Evolutionary conservation across 768 basidiomycete genomes (phyloP).

Genomic region (Russula earlei): DNA sequence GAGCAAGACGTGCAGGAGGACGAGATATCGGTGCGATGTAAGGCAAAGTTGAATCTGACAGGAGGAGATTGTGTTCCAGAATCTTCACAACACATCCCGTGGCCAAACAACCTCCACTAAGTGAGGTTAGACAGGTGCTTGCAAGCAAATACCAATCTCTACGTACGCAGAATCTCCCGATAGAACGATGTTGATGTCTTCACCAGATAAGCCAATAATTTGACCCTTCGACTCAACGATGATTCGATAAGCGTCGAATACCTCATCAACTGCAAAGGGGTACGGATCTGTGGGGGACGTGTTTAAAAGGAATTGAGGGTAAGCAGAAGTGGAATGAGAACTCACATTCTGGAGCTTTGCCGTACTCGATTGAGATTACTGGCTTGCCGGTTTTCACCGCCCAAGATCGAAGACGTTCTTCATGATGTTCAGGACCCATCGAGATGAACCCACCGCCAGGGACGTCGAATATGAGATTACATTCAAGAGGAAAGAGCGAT

Average conservation of each 20-base stretch:
- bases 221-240: constrained; percentile 73
- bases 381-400: constrained; percentile 68
- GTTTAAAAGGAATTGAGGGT: not conserved
- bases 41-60: constrained; percentile 14
- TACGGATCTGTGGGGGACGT: constrained; percentile 63
- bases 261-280: constrained; percentile 92
- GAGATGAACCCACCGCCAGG: constrained; percentile 97
- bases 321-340: not conserved
- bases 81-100: constrained; percentile 79
- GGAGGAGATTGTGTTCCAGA: constrained; percentile 48
- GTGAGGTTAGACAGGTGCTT: constrained; percentile 13
- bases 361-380: constrained; percentile 84
- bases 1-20: constrained; percentile 41
- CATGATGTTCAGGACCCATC: constrained; percentile 94
- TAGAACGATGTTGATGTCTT: constrained; percentile 64
- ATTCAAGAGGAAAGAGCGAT: constrained; percentile 28
- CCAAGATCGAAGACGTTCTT: constrained; percentile 87
- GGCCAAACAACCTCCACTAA: constrained; percentile 81
- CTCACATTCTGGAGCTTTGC: constrained; percentile 93
- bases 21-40: constrained; percentile 6
- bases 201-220: constrained; percentile 84
- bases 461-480: constrained; percentile 80
- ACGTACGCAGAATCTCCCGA: constrained; percentile 97
- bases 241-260: constrained; percentile 80
- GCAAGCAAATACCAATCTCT: not conserved